A percentile compares a stretch with the other conserved stretches of the same genome.
Evolutionary conservation across 805 yeast species (phyloP).

Genomic region (Priceomyces medius): DNA sequence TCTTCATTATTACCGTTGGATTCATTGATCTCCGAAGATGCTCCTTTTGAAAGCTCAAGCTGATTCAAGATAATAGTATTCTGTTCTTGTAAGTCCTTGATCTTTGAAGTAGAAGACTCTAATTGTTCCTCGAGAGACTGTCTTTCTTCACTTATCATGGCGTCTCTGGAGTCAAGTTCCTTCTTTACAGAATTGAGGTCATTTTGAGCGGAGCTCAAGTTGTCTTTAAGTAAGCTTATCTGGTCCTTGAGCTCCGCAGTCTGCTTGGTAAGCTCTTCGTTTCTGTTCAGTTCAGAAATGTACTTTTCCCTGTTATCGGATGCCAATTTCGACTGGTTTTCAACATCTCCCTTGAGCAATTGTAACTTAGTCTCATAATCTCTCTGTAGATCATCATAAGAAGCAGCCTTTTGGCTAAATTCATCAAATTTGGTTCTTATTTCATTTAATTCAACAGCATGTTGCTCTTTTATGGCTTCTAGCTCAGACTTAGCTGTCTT

Average conservation of each 20-base stretch:
- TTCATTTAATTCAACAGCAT: constrained; percentile 23
- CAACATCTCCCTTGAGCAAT: constrained; percentile 29
- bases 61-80: constrained; percentile 68
- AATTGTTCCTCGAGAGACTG: constrained; percentile 32
- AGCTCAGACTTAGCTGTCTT: constrained; percentile 22
- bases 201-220: constrained; percentile 9
- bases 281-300: constrained; percentile 53
- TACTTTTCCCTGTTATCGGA: constrained; percentile 52
- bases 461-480: constrained; percentile 17
- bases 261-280: constrained; percentile 48
- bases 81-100: constrained; percentile 62
- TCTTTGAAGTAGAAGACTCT: constrained; percentile 40
- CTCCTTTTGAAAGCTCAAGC: constrained; percentile 42
- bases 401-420: constrained; percentile 27
- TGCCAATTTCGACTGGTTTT: constrained; percentile 46
- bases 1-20: constrained; percentile 13
- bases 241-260: constrained; percentile 17
- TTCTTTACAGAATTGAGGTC: constrained; percentile 12
- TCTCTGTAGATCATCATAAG: constrained; percentile 31
- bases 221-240: constrained; percentile 14
- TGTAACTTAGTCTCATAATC: constrained; percentile 32
- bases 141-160: constrained; percentile 19
- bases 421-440: constrained; percentile 24
- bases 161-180: constrained; percentile 17
- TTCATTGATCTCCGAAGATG: constrained; percentile 8